phyloP scores from a whole-genome alignment of 495 filamentous ascomycete genomes.

The Opeltia flavorubescens region DNA sequence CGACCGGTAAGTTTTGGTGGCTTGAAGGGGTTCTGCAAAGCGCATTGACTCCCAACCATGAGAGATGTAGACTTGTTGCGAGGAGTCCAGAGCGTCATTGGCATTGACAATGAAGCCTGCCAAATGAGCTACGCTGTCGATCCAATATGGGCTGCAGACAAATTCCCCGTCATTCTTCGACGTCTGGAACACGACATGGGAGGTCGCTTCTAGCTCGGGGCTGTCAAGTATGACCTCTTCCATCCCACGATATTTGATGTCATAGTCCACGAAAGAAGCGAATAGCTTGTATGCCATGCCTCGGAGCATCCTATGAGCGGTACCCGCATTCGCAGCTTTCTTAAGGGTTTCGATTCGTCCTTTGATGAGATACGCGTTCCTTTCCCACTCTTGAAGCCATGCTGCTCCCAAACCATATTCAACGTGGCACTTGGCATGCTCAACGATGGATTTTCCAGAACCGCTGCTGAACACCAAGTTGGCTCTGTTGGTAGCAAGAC shows the following conservation, averaged over 20 bases:
- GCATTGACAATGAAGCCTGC: constrained; percentile 54
- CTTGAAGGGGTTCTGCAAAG: constrained; percentile 35
- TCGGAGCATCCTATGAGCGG: constrained; percentile 41
- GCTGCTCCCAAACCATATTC: constrained; percentile 28
- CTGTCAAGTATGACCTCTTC: constrained; percentile 66
- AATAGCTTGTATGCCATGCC: constrained; percentile 72
- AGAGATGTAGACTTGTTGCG: constrained; percentile 48
- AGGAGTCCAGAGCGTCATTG: constrained; percentile 43
- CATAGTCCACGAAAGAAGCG: constrained; percentile 55
- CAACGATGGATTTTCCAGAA: constrained; percentile 20
- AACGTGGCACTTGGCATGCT: constrained; percentile 40
- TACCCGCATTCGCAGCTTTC: constrained; percentile 33
- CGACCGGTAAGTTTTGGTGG: constrained; percentile 41
- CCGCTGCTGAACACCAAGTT: constrained; percentile 18
- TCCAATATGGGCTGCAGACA: constrained; percentile 56
- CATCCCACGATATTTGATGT: constrained; percentile 52
- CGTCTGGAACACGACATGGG: constrained; percentile 53
- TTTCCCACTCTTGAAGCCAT: constrained; percentile 40
- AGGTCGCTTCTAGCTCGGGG: constrained; percentile 55
- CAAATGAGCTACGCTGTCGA: constrained; percentile 48
- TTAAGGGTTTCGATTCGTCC: constrained; percentile 35
- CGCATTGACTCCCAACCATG: constrained; percentile 52
- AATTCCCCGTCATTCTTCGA: constrained; percentile 24
- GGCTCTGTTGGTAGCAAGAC: constrained; percentile 27
- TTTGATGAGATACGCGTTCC: constrained; percentile 41